These are phyloP conservation scores for Verticillium nubilum DNA, from an alignment of 2,329 filamentous ascomycete genomes.

Conservation along the genomic window DNA sequence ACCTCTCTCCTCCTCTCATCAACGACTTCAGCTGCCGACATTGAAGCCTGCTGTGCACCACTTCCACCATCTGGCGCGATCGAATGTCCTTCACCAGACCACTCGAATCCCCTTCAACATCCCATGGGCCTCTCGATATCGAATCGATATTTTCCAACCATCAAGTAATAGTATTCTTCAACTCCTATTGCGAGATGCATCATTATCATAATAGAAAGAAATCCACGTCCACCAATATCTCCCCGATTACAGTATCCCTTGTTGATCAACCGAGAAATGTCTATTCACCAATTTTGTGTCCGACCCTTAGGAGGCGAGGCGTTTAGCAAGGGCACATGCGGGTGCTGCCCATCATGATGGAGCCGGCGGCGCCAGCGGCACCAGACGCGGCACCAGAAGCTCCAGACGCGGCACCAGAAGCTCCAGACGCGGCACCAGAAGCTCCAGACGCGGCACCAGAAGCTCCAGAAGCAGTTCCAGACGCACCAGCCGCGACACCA, in stretches of 20 bases:
- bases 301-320: not conserved
- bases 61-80: too few species aligned
- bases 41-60: too few species aligned
- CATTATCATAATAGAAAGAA: not conserved
- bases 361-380: not conserved
- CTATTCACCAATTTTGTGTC: not conserved
- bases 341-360: not conserved
- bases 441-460: not conserved
- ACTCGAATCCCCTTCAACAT: too few species aligned
- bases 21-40: too few species aligned
- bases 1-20: too few species aligned
- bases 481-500: not conserved
- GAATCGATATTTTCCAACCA: not conserved
- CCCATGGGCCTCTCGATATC: too few species aligned
- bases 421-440: not conserved
- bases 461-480: not conserved
- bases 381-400: not conserved
- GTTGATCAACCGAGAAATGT: not conserved
- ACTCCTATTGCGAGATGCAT: not conserved
- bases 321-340: slow-evolving; percentile 12
- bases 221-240: not conserved
- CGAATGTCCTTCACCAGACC: too few species aligned
- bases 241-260: not conserved
- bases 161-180: too few species aligned
- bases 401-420: not conserved